These are phyloP conservation scores for Fonsecaea nubica DNA, from an alignment of 2,329 filamentous ascomycete genomes.

Conservation along the genomic window DNA sequence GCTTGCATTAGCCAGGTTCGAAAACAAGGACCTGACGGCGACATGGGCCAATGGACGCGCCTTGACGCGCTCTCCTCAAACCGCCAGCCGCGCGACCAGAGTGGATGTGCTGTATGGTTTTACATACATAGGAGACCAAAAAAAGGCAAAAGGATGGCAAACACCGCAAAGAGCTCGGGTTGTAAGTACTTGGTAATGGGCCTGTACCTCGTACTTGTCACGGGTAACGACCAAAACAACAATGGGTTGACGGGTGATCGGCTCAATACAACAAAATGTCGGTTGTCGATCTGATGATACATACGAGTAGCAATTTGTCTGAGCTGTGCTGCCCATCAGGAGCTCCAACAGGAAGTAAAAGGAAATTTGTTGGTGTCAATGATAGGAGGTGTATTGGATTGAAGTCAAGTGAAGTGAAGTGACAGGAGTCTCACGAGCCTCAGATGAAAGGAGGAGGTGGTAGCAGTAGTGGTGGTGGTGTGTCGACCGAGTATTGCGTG, in stretches of 20 bases:
- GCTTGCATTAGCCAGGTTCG: conserved; percentile 36
- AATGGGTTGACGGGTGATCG: not conserved
- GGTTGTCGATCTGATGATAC: not conserved
- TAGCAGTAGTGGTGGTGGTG: not conserved
- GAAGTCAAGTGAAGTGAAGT: not conserved
- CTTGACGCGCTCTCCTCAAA: conserved; percentile 34
- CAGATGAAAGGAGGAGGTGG: not conserved
- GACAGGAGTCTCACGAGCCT: conserved; percentile 16
- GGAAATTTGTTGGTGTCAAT: conserved; percentile 17
- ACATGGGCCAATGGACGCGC: conserved; percentile 35
- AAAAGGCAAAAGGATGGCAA: conserved; percentile 12
- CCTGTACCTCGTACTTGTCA: conserved; percentile 17
- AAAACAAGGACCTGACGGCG: conserved; percentile 36
- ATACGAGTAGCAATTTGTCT: not conserved
- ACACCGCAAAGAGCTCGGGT: not conserved
- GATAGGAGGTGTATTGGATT: not conserved
- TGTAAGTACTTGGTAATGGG: too few relatives aligned
- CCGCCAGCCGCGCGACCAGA: conserved; percentile 35
- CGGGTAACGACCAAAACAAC: conserved; percentile 18
- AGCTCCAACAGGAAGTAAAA: not conserved
- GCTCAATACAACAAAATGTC: not conserved
- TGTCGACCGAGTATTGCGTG: not conserved
- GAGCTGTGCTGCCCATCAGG: not conserved
- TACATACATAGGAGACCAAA: conserved; percentile 14
- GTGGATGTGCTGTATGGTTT: conserved; percentile 31